Base-by-base conservation (phyloP, 78 protist genomes). In the Capsaspora owczarzaki region DNA sequence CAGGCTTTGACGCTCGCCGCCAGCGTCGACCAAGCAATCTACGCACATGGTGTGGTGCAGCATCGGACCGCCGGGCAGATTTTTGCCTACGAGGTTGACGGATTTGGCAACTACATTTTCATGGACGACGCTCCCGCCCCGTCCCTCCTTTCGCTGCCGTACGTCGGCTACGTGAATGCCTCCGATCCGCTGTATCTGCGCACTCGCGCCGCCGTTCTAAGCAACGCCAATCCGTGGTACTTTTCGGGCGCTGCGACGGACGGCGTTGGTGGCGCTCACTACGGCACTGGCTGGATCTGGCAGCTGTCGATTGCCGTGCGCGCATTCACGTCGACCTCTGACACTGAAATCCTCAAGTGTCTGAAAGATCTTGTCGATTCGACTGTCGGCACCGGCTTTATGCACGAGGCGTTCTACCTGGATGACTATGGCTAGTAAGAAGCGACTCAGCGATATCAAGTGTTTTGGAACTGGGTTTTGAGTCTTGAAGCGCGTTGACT, bases 101-200 rank as follows among this genome's bases (percentile, higher is more conserved):
- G 90, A 22, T 82, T 76, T 1, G 90, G 86, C 46, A 53, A 42
- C 42, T 43, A 37, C 69, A 16, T 53, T 23, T n/a, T 69, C 20
- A 82, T 78, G 80, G 90, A 86, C 56, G 90, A 86, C 38, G 90
- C 90, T 0, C 76, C 82, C 72, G 70, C 76, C 37, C 90, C 90
- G 49, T 68, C 81, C 29, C 85, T 86, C 5, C 77, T 86, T 43
- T 19, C 83, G 1, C 70, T 82, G 8, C 90, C 90, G 8, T 86
- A 82, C 56, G 2, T 86, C 35, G 86, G 82, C 25, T 86, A 29
- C 78, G 27, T 60, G 22, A 0, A 56, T 14, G n/a, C n/a, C n/a
- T n/a, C n/a, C n/a, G n/a, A n/a, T n/a, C 43, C 61, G 23, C 37
- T 69, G 2, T 85, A 79, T 72, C n/a, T 8, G 35, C 19, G 51